Evolutionary conservation across 2,329 filamentous ascomycete genomes (phyloP), one percentile per base, ranked within the genome.

Genomic region (Exutisphaerella laricina): DNA sequence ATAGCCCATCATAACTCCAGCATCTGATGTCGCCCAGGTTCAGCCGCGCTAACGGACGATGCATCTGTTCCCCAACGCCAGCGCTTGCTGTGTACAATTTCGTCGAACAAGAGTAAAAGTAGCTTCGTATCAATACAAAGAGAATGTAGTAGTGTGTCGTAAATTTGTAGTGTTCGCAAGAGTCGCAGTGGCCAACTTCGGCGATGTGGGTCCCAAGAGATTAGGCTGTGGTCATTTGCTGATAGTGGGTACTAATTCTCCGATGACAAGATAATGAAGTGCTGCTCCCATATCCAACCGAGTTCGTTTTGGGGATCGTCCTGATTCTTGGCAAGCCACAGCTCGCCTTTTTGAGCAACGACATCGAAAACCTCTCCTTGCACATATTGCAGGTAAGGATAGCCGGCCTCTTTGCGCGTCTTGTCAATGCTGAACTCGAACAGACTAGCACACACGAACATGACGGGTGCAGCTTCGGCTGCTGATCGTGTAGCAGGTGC

Each of bases 221-320:
- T n/a, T n/a, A n/a, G n/a, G n/a, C n/a, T n/a, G n/a, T n/a, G n/a
- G n/a, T n/a, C n/a, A n/a, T n/a, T n/a, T n/a, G n/a, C n/a, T n/a
- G n/a, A n/a, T n/a, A n/a, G 12, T 26, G 23, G 14, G 30, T 14
- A 31, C 22, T 43, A 48, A 37, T 43, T 43, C 34, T 56, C 54
- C 30, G 40, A 29, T 8, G 50, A 53, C 16, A 62, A 46, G 29
- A 62, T 55, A 43, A 63, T 62, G 72, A 98, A 98, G 69, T 98
- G 92, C 66, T 96, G 96, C 58, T 89, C 94, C 92, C 92, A 98
- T 58, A 98, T 95, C 92, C 92, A 98, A 39, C 92, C 92, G 23
- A 97, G 82, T 52, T 81, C 76, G 52, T 84, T 78, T 8, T 72
- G 74, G 1, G 80, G 71, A 65, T 98, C 92, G 60, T 98, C 92